Percentiles rank a stretch among this genome's conserved stretches.
Evolutionary conservation across 306 rosid genomes (phyloP).

Genomic region (Ormosia emarginata): DNA sequence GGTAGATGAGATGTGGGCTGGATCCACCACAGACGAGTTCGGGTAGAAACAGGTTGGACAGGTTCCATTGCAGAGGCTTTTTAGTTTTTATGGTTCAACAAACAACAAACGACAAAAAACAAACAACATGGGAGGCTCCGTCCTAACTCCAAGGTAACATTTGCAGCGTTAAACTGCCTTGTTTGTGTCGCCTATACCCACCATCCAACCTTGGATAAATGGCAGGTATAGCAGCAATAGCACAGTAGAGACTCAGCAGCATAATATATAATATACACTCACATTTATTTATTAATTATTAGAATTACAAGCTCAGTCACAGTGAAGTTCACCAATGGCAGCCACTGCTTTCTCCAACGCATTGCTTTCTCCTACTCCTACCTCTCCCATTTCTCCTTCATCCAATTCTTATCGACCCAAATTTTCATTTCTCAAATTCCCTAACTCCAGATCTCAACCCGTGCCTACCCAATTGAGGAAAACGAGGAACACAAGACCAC

Average conservation of each 20-base stretch:
- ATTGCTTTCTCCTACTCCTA: slow-evolving; percentile 23
- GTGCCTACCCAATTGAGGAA: slow-evolving; percentile 6
- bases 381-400: not conserved
- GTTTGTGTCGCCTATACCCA: not conserved
- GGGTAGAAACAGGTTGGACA: too few relatives aligned
- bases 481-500: not conserved
- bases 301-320: not conserved
- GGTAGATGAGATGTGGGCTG: not conserved
- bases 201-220: not conserved
- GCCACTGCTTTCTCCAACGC: slow-evolving; percentile 41
- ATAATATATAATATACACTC: not conserved
- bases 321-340: slow-evolving; percentile 41
- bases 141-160: not conserved
- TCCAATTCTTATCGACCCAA: slow-evolving; percentile 20
- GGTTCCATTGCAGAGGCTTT: too few relatives aligned
- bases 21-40: not conserved
- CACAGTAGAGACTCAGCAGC: too few relatives aligned
- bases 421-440: slow-evolving; percentile 23
- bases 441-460: slow-evolving; percentile 32
- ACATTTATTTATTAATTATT: not conserved
- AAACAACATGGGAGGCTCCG: slow-evolving; percentile 6
- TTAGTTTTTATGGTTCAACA: too few relatives aligned
- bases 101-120: not conserved
- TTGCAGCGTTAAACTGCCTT: not conserved
- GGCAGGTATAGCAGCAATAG: too few relatives aligned